These are phyloP conservation scores for Hyphodiscus hymeniophilus DNA, from an alignment of 495 filamentous ascomycete species.

Conservation along the genomic window DNA sequence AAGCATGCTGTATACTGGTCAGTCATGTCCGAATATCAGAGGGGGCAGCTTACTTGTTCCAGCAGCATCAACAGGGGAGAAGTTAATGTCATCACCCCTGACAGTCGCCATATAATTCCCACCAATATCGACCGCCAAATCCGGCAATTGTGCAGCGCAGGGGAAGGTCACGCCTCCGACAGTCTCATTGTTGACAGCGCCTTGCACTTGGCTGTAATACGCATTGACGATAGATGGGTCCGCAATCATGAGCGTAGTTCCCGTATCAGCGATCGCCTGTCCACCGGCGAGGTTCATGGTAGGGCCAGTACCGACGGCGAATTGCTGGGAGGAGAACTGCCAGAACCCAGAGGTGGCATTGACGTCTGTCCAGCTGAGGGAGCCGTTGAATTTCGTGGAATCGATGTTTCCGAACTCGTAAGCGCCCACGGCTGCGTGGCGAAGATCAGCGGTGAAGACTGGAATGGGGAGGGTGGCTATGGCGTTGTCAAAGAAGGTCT, in stretches of 20 bases:
- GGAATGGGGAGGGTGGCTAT: conserved; percentile 54
- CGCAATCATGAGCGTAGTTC: conserved; percentile 65
- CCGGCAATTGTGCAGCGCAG: conserved; percentile 53
- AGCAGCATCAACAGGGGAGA: conserved; percentile 43
- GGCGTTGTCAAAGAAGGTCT: conserved; percentile 81
- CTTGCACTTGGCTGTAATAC: conserved; percentile 56
- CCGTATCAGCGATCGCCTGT: conserved; percentile 64
- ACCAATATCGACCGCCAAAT: conserved; percentile 59
- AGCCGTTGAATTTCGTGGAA: conserved; percentile 52
- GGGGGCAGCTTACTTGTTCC: conserved; percentile 28
- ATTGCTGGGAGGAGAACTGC: conserved; percentile 55
- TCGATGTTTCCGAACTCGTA: conserved; percentile 78
- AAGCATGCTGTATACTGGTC: conserved; percentile 47
- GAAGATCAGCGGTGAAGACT: conserved; percentile 66
- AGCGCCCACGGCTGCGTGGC: conserved; percentile 48
- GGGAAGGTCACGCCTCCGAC: conserved; percentile 61
- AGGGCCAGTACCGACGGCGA: conserved; percentile 38
- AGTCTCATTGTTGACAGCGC: conserved; percentile 40
- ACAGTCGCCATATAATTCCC: conserved; percentile 49
- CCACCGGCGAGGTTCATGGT: conserved; percentile 30
- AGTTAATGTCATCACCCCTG: conserved; percentile 59
- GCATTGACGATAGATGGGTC: conserved; percentile 47
- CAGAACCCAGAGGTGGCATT: conserved; percentile 65
- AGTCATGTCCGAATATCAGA: conserved; percentile 6
- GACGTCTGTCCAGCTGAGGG: conserved; percentile 55